A percentile compares a stretch with the other conserved stretches of the same genome.
Conservation (phyloP, 1,284 basidiomycete species). For the Uromyces viciae-fabae region DNA sequence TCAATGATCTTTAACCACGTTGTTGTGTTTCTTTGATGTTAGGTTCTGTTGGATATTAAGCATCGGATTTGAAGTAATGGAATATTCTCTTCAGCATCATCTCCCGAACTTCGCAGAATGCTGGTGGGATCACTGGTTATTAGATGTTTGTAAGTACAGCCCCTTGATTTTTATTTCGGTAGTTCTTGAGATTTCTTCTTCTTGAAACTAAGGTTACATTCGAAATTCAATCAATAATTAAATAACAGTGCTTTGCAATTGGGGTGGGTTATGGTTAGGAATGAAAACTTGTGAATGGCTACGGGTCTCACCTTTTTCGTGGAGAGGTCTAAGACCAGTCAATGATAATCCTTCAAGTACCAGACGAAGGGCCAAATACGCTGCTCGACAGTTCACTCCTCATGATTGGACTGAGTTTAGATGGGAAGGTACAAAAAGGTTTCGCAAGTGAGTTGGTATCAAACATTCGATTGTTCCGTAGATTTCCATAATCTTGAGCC, state of each 20-base stretch:
- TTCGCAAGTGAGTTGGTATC: constrained; percentile 59
- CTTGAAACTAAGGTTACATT: too few relatives aligned
- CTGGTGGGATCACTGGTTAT: constrained; percentile 64
- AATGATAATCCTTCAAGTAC: constrained; percentile 66
- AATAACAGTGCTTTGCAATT: constrained; percentile 66
- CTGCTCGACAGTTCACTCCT: constrained; percentile 74
- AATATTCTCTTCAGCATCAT: constrained; percentile 77
- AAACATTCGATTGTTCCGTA: neutral
- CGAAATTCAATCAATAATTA: too few relatives aligned
- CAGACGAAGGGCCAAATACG: constrained; percentile 67
- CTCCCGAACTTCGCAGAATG: constrained; percentile 72
- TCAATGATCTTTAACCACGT: too few relatives aligned
- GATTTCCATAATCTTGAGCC: neutral
- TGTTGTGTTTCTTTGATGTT: neutral
- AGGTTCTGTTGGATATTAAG: constrained; percentile 75
- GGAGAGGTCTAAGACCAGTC: constrained; percentile 54
- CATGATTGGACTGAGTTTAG: constrained; percentile 80
- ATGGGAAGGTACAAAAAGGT: constrained; percentile 74
- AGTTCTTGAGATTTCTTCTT: neutral
- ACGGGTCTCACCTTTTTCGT: constrained; percentile 62
- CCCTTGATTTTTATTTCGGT: neutral
- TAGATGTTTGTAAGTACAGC: constrained; percentile 63
- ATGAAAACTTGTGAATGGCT: constrained; percentile 75
- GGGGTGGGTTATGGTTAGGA: constrained; percentile 76
- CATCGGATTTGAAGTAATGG: constrained; percentile 75